Evolutionary conservation across 2,329 filamentous ascomycete species (phyloP), one percentile per base, ranked within the genome.

Genomic region (Fusarium sp.): DNA sequence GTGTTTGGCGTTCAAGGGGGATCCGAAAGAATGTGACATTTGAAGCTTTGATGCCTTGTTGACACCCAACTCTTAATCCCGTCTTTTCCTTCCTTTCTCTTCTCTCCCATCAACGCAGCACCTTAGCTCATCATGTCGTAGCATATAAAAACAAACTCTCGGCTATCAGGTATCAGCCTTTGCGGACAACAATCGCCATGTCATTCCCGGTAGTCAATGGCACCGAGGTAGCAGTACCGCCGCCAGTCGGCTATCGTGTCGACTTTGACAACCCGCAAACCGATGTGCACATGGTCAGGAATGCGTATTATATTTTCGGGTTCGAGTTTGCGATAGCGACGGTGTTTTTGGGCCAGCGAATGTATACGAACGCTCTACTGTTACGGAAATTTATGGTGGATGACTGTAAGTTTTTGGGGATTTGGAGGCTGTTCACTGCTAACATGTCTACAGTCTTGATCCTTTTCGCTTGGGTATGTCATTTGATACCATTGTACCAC

Each of bases 301-400:
- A 60, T 40, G 58, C 58, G 1, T 61, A 60, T 40, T 61, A 56
- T 39, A 61, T 61, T 6, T 61, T 61, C 0, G 56, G 58, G 4
- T 10, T 61, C 9, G 58, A 61, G 18, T 61, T 61, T 45, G 33
- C 46, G 1, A 35, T 61, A 23, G 58, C 58, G 33, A 61, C 55
- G 27, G 21, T 15, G 4, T 61, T 61, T 17, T 15, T 61, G 17
- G 58, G 55, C 0, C 58, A 61, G 21, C 55, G 58, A 13, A 60
- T 61, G 58, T 61, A 61, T 23, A 61, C 58, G 3, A 61, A 61
- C 40, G 55, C 33, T 3, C 55, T 61, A 3, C 7, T 61, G 6
- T 25, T 61, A 14, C 45, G 58, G 0, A 61, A 61, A 3, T 61
- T 61, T 6, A 20, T 45, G 21, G 20, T 61, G n/a, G 58, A 61